phyloP scores from a whole-genome alignment of 768 basidiomycete genomes.

The Psilocybe azurescens region DNA sequence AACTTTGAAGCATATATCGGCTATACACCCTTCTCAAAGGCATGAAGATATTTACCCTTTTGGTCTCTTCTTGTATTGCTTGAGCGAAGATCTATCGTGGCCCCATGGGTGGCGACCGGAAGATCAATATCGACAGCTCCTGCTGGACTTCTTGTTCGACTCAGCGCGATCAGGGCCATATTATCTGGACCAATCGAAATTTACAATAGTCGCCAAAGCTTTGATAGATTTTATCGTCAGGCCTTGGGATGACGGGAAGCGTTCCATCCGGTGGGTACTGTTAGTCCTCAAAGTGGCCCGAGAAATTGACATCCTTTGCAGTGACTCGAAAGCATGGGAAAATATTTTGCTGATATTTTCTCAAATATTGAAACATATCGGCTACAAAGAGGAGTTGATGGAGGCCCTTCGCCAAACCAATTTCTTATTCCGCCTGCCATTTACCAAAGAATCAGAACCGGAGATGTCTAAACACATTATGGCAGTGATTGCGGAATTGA shows the following conservation, averaged over 20 bases:
- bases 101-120: background rate
- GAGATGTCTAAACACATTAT: background rate
- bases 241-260: background rate
- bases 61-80: background rate
- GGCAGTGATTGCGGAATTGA: background rate
- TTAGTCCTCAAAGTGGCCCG: background rate
- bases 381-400: background rate
- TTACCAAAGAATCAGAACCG: background rate
- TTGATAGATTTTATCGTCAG: background rate
- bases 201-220: background rate
- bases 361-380: background rate
- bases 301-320: background rate
- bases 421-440: background rate
- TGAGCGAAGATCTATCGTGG: background rate
- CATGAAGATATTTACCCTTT: background rate
- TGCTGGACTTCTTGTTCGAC: background rate
- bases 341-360: background rate
- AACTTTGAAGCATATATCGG: background rate
- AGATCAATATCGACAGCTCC: background rate
- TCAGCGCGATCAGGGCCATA: background rate
- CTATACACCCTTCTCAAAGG: background rate
- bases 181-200: background rate
- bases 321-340: background rate
- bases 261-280: background rate
- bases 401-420: background rate